Conservation (phyloP, 2,329 filamentous ascomycete species). For the Cercospora zeina region DNA sequence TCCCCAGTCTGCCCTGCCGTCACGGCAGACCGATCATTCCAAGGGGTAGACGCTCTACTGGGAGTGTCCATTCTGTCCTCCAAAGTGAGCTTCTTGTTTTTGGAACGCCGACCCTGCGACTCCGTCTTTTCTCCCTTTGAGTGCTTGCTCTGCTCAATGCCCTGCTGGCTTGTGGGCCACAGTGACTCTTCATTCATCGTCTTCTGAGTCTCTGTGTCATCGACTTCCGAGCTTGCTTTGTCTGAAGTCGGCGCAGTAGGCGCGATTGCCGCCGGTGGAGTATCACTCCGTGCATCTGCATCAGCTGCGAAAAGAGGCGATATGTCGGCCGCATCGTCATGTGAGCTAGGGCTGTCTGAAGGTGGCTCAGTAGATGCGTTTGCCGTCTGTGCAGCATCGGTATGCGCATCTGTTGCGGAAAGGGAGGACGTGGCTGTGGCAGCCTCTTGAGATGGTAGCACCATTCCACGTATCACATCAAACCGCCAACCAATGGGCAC, state of each 20-base stretch:
- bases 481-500: background rate
- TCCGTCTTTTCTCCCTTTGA: too few species aligned
- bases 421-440: background rate
- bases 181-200: background rate
- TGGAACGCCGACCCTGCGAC: too few species aligned
- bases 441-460: background rate
- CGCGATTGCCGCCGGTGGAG: background rate
- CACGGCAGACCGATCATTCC: background rate
- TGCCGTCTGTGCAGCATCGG: background rate
- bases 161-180: background rate
- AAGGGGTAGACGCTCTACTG: background rate
- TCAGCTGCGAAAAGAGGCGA: background rate
- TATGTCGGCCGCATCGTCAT: background rate
- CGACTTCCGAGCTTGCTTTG: background rate
- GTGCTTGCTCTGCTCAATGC: background rate
- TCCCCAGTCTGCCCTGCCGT: background rate
- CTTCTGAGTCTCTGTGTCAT: background rate
- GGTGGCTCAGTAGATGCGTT: background rate
- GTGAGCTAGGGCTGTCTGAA: too few species aligned
- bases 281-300: background rate
- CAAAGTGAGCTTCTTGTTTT: background rate
- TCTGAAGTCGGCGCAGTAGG: background rate
- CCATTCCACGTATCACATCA: background rate
- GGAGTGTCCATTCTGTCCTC: background rate
- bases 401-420: background rate